Conservation (phyloP, 2,329 filamentous ascomycete species). For the Arthrobotrys musiformis region DNA sequence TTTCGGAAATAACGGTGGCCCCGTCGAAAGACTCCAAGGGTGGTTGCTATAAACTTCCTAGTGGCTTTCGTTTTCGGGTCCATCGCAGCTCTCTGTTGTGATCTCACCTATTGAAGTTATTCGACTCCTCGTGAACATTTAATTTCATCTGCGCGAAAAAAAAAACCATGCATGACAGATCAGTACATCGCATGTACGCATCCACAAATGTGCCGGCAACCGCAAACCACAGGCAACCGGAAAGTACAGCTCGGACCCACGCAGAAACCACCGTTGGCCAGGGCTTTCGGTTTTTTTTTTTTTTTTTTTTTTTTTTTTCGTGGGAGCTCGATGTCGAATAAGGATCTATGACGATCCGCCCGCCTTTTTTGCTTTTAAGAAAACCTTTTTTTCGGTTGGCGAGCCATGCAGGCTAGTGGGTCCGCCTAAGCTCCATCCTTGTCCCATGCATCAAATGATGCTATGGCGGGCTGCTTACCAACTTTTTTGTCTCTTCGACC, state of each 20-base stretch:
- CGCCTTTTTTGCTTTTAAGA: slow-evolving; percentile 44
- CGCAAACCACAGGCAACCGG: background rate
- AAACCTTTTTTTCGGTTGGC: slow-evolving; percentile 45
- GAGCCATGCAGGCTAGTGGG: slow-evolving; percentile 42
- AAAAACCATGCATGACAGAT: slow-evolving; percentile 6
- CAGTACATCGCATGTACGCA: slow-evolving; percentile 19
- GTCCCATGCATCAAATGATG: slow-evolving; percentile 55
- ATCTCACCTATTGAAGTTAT: slow-evolving; percentile 8
- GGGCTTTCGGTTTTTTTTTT: slow-evolving; percentile 7
- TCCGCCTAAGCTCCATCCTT: slow-evolving; percentile 52
- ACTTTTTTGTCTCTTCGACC: slow-evolving; percentile 13
- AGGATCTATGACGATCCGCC: slow-evolving; percentile 18
- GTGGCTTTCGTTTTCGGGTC: slow-evolving; percentile 30
- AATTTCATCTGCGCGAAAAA: background rate
- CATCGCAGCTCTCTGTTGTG: slow-evolving; percentile 2
- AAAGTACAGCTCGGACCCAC: background rate
- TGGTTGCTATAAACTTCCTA: background rate
- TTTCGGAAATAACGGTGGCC: slow-evolving; percentile 42
- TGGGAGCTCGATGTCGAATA: slow-evolving; percentile 25
- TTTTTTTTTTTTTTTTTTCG: background rate
- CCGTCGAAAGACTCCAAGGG: slow-evolving; percentile 1
- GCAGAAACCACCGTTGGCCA: slow-evolving; percentile 1
- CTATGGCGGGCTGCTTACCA: slow-evolving; percentile 37
- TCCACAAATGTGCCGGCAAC: background rate
- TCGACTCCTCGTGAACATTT: slow-evolving; percentile 15